Evolutionary conservation across 2,329 filamentous ascomycete genomes (phyloP), one percentile per base, ranked within the genome.

Genomic region (Penicillium frequentans): DNA sequence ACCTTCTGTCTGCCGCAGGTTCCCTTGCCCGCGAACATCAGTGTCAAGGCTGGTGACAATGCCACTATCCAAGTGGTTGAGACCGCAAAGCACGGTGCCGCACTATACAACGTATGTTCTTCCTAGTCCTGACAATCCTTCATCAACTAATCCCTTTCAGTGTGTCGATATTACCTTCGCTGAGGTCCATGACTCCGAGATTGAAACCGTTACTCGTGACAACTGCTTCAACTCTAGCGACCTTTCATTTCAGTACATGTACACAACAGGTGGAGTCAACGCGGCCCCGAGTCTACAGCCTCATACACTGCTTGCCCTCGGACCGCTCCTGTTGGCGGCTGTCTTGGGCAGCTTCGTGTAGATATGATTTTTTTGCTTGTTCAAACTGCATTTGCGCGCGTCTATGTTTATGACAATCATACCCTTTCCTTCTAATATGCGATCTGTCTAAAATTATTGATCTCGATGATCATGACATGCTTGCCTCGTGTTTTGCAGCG

Each of bases 101-200:
- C 90, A 5, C 75, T 97, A 39, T 96, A 88, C 71, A 92, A 90
- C 59, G 90, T 93, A 80, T 65, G 88, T 78, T 47, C 19, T 33
- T 49, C 21, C 46, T 47, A n/a, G 29, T 19, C 19, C n/a, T 27
- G 8, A 21, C 13, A 14, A 16, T 24, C 14, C 19, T 10, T 3
- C 19, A 42, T 33, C 57, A 46, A 27, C 57, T 54, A 45, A 44
- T 47, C n/a, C 3, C 3, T 33, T 19, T 49, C 57, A 96, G 91
- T 98, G 95, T 72, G 93, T 96, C 65, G 93, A 98, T 71, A 96
- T 98, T 68, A 93, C 89, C 47, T 96, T 98, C 67, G 90, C 88
- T 48, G 90, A 92, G 1, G 90, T 90, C 24, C 79, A 86, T 67
- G 89, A 96, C 37, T n/a, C 58, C 1, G 59, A 64, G 70, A 86